Base-by-base conservation (phyloP, 148 eudicot genomes). In the Amaranthus hypochondriacus region DNA sequence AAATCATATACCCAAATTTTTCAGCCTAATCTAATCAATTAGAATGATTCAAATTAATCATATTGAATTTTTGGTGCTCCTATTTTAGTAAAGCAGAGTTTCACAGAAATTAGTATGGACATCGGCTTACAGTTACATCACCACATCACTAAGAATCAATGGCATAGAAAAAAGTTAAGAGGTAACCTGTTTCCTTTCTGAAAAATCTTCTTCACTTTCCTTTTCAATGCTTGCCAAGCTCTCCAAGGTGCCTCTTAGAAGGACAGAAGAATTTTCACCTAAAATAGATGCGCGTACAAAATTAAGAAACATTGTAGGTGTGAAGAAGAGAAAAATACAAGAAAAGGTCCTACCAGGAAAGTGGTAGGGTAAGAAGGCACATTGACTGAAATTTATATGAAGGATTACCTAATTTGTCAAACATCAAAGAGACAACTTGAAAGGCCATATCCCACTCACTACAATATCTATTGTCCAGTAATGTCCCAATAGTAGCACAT, bases 381-480 rank as follows among this genome's bases (percentile, higher is more conserved):
- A 21, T 3, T n/a, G 5, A 50, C 43, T 44, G 39, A 9, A 50
- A 58, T 9, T 39, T 12, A 7, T 28, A 60, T 42, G 28, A 44
- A 13, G 51, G 63, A 75, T 71, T 86, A 92, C 99, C 99, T 84
- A 96, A 76, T 85, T 86, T 96, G 54, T 90, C 92, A 85, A 96
- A 96, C 92, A 92, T 76, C 48, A 87, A 58, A 39, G 96, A 84
- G 70, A 87, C 87, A 72, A 96, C 84, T 78, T 90, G 96, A 84
- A 92, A 92, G 8, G 92, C 81, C 89, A 87, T 67, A 81, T 89
- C 96, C 99, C 96, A 92, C 48, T 85, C 89, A 14, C 82, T 80
- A 76, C 83, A 74, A 81, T 76, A 87, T 49, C 83, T 87, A 79
- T 96, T 89, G 80, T 86, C 90, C 54, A 96, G 93, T 82, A 96